Base-by-base conservation (phyloP, 345 rosid species). In the Bruguiera parviflora region DNA sequence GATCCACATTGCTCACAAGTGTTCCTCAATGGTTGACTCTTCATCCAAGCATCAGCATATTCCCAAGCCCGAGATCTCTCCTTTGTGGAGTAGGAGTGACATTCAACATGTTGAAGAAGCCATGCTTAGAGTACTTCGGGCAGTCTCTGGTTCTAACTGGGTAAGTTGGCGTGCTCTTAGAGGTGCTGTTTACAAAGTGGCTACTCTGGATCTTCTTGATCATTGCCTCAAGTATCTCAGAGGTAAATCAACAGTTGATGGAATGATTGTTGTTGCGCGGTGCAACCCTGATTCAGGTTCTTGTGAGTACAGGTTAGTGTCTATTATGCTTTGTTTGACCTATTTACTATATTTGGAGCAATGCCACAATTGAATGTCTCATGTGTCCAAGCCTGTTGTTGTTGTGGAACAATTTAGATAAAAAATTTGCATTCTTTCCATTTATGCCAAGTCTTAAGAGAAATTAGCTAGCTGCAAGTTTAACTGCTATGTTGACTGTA, bases 111-210 rank as follows among this genome's bases (percentile, higher is more conserved):
- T 80, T 56, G 82, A 88, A 27, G 85, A 80, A 63, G 88, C 90
- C 33, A 75, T 88, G 86, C 37, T 88, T 66, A 83, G 82, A 73
- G 89, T 88, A 52, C 78, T 86, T 4, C 70, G 83, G 29, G 93
- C 93, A 8, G 90, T 83, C 20, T 80, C 88, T 51, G 86, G 85
- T 10, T 80, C 84, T 47, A 83, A 71, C 21, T 88, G 93, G 93
- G 93, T 88, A n/a, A 78, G 78, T 60, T 69, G 76, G 62, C 90
- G 89, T 13, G 78, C 93, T 11, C 85, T 88, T 24, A 81, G 81
- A 71, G 89, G 89, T 37, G 89, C 87, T 43, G 85, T 83, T 8
- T 88, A 80, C 68, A 84, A 79, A 68, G 78, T 73, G 69, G 90
- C 87, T 61, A 61, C 77, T 67, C 74, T 85, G 0, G 78, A 85